phyloP scores from a whole-genome alignment of 202 grass and related monocot genomes.

The Alloteropsis angusta region DNA sequence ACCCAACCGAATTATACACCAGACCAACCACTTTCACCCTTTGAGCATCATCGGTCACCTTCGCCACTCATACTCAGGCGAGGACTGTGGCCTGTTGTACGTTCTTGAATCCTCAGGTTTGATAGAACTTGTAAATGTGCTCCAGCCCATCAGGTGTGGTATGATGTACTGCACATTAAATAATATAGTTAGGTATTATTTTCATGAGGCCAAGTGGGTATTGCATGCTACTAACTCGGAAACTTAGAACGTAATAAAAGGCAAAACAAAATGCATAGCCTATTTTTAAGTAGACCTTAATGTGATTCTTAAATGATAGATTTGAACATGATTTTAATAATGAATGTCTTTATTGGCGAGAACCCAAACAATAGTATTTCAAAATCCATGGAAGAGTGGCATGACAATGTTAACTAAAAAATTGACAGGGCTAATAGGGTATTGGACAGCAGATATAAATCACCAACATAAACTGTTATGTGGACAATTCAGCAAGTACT shows the following conservation, averaged over 20 bases:
- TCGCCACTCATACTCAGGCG: constrained; percentile 64
- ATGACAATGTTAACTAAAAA: background rate
- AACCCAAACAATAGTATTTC: background rate
- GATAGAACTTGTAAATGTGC: constrained; percentile 65
- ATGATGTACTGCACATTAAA: constrained; percentile 62
- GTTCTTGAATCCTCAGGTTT: constrained; percentile 39
- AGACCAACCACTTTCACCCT: background rate
- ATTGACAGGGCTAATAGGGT: background rate
- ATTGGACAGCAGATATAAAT: background rate
- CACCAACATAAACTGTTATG: background rate
- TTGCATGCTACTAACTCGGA: background rate
- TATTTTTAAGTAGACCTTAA: background rate
- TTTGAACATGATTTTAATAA: background rate
- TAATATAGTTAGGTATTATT: background rate
- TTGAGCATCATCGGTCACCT: constrained; percentile 18
- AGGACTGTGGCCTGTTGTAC: constrained; percentile 36
- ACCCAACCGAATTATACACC: background rate
- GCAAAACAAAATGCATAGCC: background rate
- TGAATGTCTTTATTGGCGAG: background rate
- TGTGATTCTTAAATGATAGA: background rate
- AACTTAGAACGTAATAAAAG: background rate
- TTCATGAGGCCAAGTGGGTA: background rate
- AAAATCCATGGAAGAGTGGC: background rate
- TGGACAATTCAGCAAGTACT: background rate
- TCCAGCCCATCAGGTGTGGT: constrained; percentile 88